Base-by-base conservation (phyloP, 1,284 basidiomycete genomes). In the Heterobasidion occidentale region DNA sequence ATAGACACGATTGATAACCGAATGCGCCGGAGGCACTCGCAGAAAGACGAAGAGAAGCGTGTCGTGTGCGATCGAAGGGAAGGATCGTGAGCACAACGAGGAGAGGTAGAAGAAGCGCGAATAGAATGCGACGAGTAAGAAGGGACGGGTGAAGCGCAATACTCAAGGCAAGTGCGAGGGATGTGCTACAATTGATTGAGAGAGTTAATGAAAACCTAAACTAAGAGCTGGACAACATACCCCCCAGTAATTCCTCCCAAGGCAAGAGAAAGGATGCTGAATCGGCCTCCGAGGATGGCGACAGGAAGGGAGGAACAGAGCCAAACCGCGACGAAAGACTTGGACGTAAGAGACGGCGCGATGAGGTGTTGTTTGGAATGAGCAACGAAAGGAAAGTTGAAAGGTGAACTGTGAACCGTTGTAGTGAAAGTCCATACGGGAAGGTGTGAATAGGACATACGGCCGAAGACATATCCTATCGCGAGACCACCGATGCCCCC, bases 401-500 rank as follows among this genome's bases (percentile, higher is more conserved):
- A 15, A 81, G 60, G 62, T 86, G 80, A 8, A 84, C 82, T 85
- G 36, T 47, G 49, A 9, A 14, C 19, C 36, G 49, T 38, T 57
- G 56, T 58, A 58, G 50, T 58, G 15, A 54, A 52, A 55, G 54
- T 58, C 42, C 46, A 46, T 33, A 12, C 9, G 36, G 52, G 36
- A 48, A 55, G 46, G 48, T 36, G 27, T 56, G 45, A 2, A 27
- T 20, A 20, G 20, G 45, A 73, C 77, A 46, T 64, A 86, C 84
- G 64, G 60, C 84, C 84, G 60, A 85, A 84, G 8, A 73, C 66
- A 68, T 78, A 86, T 14, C 84, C 86, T 17, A 73, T 65, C 8
- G 76, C 73, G 15, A 84, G 60, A 9, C 86, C 86, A 53, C 86
- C 85, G 15, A 85, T 58, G 3, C 86, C 85, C 45, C 84, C 83